phyloP scores from a whole-genome alignment of 2,329 filamentous ascomycete species.

The Leptographium galeiforme region DNA sequence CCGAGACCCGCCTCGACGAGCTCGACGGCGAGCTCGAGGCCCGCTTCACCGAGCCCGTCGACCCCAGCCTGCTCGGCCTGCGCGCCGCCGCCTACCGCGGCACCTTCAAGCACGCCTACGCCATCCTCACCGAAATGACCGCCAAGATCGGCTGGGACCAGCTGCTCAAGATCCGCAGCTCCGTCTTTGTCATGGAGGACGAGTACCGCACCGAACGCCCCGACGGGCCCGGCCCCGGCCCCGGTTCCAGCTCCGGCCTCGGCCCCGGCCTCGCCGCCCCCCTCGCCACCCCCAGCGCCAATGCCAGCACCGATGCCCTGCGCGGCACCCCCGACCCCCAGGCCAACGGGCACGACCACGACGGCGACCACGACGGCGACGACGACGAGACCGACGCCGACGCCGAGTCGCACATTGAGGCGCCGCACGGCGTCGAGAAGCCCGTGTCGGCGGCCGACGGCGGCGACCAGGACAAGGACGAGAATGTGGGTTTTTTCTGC shows the following conservation, averaged over 20 bases:
- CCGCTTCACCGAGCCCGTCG: slow-evolving; percentile 71
- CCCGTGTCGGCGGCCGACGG: slow-evolving; percentile 61
- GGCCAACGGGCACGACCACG: slow-evolving; percentile 30
- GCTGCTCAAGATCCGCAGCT: slow-evolving; percentile 82
- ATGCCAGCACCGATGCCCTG: slow-evolving; percentile 67
- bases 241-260: slow-evolving; percentile 26
- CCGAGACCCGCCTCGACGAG: slow-evolving; percentile 85
- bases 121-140: slow-evolving; percentile 87
- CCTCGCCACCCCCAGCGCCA: slow-evolving; percentile 41
- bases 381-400: slow-evolving; percentile 15
- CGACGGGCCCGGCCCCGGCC: slow-evolving; percentile 34
- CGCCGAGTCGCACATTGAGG: slow-evolving; percentile 19
- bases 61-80: slow-evolving; percentile 72
- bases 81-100: slow-evolving; percentile 85
- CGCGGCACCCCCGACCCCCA: slow-evolving; percentile 53
- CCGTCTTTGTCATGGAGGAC: slow-evolving; percentile 99
- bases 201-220: slow-evolving; percentile 88
- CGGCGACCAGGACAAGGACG: slow-evolving; percentile 57
- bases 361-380: slow-evolving; percentile 13
- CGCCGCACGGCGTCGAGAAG: slow-evolving; percentile 44
- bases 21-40: slow-evolving; percentile 85
- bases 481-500: slow-evolving; percentile 40
- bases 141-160: slow-evolving; percentile 97
- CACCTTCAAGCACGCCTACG: slow-evolving; percentile 91
- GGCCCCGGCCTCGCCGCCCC: slow-evolving; percentile 29